These are phyloP conservation scores for Immersiella caudata DNA, from an alignment of 495 filamentous ascomycete genomes.

Conservation along the genomic window DNA sequence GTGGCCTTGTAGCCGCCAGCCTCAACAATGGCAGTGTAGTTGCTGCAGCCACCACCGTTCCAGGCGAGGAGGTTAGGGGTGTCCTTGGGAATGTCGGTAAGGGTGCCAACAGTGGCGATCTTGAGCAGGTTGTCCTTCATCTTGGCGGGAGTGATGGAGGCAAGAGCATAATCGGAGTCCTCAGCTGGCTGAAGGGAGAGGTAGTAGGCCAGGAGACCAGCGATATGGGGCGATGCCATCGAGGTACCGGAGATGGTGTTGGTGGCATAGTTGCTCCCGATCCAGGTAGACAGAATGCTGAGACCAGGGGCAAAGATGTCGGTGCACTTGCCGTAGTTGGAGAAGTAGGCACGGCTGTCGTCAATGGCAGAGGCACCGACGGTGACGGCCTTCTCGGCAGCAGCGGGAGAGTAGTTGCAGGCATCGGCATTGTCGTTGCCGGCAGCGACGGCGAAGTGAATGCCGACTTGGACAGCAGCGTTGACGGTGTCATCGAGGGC, in stretches of 20 bases:
- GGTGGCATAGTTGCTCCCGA: conserved; percentile 86
- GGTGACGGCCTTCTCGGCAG: conserved; percentile 89
- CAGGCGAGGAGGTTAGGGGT: conserved; percentile 91
- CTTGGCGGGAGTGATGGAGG: conserved; percentile 87
- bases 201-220: conserved; percentile 95
- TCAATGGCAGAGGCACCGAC: conserved; percentile 91
- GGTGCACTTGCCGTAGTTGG: conserved; percentile 99
- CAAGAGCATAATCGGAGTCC: conserved; percentile 88
- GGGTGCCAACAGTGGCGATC: conserved; percentile 77
- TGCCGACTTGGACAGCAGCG: conserved; percentile 82
- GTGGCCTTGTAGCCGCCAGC: conserved; percentile 61
- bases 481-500: conserved; percentile 92
- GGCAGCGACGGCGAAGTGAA: conserved; percentile 97
- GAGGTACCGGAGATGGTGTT: conserved; percentile 99
- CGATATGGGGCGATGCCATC: conserved; percentile 98
- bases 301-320: conserved; percentile 98
- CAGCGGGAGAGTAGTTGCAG: conserved; percentile 99
- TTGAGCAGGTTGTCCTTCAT: conserved; percentile 85
- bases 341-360: conserved; percentile 99
- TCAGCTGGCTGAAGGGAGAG: conserved; percentile 89
- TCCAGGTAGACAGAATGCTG: conserved; percentile 98
- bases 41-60: conserved; percentile 94
- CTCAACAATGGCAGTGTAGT: conserved; percentile 83
- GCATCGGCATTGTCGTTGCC: conserved; percentile 99
- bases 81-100: conserved; percentile 80